Conservation (phyloP, 1,139 yeast genomes). For the Nakaseomyces kungkrabaensis region DNA sequence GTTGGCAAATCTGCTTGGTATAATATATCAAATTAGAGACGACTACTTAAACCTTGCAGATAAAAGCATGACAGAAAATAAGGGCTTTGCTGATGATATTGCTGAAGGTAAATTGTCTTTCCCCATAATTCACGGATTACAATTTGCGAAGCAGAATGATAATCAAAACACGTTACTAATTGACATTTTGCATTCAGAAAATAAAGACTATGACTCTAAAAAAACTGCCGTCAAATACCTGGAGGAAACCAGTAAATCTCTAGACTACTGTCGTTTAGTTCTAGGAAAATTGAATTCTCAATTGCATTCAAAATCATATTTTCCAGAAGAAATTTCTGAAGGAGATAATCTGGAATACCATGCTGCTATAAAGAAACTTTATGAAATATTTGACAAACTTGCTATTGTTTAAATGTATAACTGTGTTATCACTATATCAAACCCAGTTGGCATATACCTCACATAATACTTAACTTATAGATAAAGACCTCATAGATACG, state of each 20-base stretch:
- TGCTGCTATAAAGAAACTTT: neutral
- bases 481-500: too few relatives aligned
- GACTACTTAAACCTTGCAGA: conserved; percentile 62
- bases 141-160: conserved; percentile 16
- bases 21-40: conserved; percentile 74
- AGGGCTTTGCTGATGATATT: conserved; percentile 81
- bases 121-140: conserved; percentile 64
- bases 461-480: too few relatives aligned
- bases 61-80: conserved; percentile 45
- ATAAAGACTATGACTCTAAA: conserved; percentile 36
- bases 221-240: conserved; percentile 40
- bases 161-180: conserved; percentile 33
- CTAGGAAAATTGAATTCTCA: conserved; percentile 10
- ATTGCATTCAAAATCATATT: conserved; percentile 6
- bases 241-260: conserved; percentile 32
- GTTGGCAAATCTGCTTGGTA: conserved; percentile 69
- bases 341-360: neutral
- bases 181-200: conserved; percentile 34
- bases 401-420: neutral
- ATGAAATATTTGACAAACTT: neutral
- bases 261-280: conserved; percentile 17
- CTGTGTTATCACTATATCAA: too few relatives aligned
- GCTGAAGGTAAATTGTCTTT: conserved; percentile 84
- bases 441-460: too few relatives aligned
- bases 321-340: conserved; percentile 8